A percentile compares a stretch with the other conserved stretches of the same genome.
These are phyloP conservation scores for Agarophyton chilense DNA, from an alignment of 23 red algal genomes.

Conservation along the genomic window DNA sequence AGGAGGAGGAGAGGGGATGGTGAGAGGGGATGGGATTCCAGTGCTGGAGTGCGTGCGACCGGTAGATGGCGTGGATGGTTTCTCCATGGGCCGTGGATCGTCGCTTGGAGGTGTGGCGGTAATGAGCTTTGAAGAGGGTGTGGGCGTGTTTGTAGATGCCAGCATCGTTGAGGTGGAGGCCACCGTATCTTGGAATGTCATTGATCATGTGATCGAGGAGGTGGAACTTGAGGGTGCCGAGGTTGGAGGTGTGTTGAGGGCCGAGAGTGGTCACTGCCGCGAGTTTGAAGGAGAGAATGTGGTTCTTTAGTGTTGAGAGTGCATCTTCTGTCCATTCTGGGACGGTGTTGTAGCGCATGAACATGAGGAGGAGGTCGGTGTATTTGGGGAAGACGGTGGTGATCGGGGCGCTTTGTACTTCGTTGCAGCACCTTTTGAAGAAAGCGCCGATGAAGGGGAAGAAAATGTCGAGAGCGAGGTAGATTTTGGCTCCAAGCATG, in stretches of 20 bases:
- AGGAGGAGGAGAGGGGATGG: neutral
- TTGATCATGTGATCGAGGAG: neutral
- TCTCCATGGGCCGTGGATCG: neutral
- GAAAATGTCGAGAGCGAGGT: too few relatives aligned
- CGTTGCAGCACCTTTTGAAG: neutral
- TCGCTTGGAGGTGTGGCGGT: neutral
- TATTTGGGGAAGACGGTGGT: too few relatives aligned
- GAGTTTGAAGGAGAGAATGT: neutral
- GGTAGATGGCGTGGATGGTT: neutral
- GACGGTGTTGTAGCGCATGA: neutral
- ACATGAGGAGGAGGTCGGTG: neutral
- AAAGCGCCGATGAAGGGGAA: neutral
- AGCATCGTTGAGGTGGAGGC: neutral
- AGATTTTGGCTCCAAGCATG: too few relatives aligned
- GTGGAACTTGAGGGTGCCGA: neutral
- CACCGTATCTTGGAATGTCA: neutral
- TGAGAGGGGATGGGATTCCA: too few relatives aligned
- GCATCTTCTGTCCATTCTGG: too few relatives aligned
- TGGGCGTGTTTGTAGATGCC: neutral
- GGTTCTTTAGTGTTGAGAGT: neutral
- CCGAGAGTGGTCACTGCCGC: neutral
- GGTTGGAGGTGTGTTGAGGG: neutral
- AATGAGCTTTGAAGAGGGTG: conserved; percentile 7
- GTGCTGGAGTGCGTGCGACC: too few relatives aligned
- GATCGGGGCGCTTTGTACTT: neutral